Evolutionary conservation across 306 rosid genomes (phyloP).

Genomic region (Mucuna pruriens): DNA sequence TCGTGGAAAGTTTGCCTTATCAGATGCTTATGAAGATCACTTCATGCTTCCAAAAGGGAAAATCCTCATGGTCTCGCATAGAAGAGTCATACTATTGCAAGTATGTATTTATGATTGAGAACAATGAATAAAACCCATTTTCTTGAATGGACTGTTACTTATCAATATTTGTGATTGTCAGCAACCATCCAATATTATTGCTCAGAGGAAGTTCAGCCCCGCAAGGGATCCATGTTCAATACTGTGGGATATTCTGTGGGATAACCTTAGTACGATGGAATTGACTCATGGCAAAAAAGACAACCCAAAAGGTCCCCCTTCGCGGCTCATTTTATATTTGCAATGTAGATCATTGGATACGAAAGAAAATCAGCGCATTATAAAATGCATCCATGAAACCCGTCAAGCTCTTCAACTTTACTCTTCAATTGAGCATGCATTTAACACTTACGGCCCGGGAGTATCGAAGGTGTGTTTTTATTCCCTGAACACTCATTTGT

Average conservation of each 20-base stretch:
- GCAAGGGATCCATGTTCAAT: conserved; percentile 97
- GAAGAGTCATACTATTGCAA: conserved; percentile 88
- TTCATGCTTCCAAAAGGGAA: conserved; percentile 87
- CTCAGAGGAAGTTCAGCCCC: conserved; percentile 92
- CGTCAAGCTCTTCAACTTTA: conserved; percentile 76
- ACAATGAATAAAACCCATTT: conserved; percentile 14
- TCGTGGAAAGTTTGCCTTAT: conserved; percentile 95
- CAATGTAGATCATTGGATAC: conserved; percentile 62
- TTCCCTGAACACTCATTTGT: conserved; percentile 6
- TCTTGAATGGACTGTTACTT: conserved; percentile 26
- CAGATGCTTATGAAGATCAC: conserved; percentile 99
- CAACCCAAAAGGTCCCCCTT: conserved; percentile 67
- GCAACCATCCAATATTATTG: conserved; percentile 92
- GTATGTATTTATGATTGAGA: conserved; percentile 54
- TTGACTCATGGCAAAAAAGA: conserved; percentile 81
- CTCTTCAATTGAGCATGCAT: conserved; percentile 79
- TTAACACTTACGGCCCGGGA: conserved; percentile 70
- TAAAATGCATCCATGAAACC: conserved; percentile 74
- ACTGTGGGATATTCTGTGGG: conserved; percentile 91
- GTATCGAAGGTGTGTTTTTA: conserved; percentile 67
- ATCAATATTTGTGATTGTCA: conserved; percentile 46
- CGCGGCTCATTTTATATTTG: conserved; percentile 72
- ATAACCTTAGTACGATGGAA: conserved; percentile 79
- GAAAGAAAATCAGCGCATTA: conserved; percentile 63
- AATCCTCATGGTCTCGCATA: conserved; percentile 80